Evolutionary conservation across 176 grass and related monocot species (phyloP), one percentile per base, ranked within the genome.

Genomic region (Oryza glaberrima): DNA sequence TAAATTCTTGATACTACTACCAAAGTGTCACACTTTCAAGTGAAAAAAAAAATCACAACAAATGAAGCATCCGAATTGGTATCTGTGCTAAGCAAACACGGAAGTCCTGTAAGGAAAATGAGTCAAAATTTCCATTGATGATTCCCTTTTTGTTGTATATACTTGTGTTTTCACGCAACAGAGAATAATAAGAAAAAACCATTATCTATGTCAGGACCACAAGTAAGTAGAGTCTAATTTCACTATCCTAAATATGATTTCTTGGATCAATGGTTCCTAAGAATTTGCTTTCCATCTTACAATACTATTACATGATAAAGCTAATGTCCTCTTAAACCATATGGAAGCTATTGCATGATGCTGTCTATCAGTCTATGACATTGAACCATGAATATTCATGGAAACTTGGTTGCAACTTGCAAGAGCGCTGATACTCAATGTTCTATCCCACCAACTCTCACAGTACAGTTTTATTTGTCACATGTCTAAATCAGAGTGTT

Each of bases 401-500:
- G 19, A 79, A 74, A 47, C 11, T 26, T 3, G 63, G 56, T 49
- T 69, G 49, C 56, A 61, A 61, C 56, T 61, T 64, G 5, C 26
- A 72, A 79, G 28, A 70, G 40, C 4, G 76, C 4, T 65, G 22
- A 6, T 17, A 70, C n/a, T 19, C 2, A 1, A 32, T 20, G 56
- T 49, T 69, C 26, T 16, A 86, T 4, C 36, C 63, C 41, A 85
- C n/a, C 45, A 28, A 85, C 34, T 81, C 48, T 22, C 28, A 45
- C 17, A 12, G 28, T 77, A 70, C 7, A 40, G 12, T 3, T 64
- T 85, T 76, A 68, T 45, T 19, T 66, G 65, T 45, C 6, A 2
- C 52, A 72, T 73, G 9, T 82, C 22, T 63, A 85, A 85, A 82
- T 65, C 22, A 75, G 16, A 19, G 36, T 73, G 5, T 20, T 46